Percentiles rank a stretch among this genome's conserved stretches.
Evolutionary conservation across 2,329 filamentous ascomycete species (phyloP).

Genomic region (Drechslera avenae): DNA sequence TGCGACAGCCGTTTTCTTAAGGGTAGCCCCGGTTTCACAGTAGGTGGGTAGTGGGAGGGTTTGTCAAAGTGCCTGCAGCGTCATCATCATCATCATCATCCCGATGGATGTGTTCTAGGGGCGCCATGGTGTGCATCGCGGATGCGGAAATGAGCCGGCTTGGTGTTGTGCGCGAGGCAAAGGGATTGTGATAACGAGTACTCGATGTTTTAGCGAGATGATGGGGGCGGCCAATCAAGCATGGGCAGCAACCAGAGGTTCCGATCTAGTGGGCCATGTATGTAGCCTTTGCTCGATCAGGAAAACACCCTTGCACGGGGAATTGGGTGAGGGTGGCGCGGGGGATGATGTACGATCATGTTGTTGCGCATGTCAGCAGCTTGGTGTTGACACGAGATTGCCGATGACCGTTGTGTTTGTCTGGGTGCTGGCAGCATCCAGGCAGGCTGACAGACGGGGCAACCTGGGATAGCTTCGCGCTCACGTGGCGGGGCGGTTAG

Average conservation of each 20-base stretch:
- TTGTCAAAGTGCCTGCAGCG: neutral
- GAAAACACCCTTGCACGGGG: conserved; percentile 1
- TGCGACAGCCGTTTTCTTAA: conserved; percentile 4
- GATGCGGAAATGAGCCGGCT: conserved; percentile 8
- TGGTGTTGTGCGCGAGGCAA: conserved; percentile 6
- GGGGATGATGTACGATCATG: too few species aligned
- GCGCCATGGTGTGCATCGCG: neutral
- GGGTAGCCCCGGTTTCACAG: conserved; percentile 4
- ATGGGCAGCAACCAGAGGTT: conserved; percentile 1
- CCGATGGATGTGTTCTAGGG: too few species aligned
- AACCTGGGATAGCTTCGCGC: neutral
- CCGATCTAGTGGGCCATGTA: conserved; percentile 5
- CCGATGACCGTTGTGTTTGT: too few species aligned
- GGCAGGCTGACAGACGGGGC: too few species aligned
- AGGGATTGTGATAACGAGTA: conserved; percentile 4
- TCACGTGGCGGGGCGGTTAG: neutral
- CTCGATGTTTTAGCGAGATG: conserved; percentile 3
- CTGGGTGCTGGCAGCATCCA: too few species aligned
- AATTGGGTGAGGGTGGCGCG: neutral
- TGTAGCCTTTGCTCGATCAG: conserved; percentile 1
- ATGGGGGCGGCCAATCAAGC: conserved; percentile 8
- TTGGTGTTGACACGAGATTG: neutral
- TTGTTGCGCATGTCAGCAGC: too few species aligned
- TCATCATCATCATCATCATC: neutral
- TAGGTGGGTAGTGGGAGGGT: too few species aligned